Percentiles rank a stretch among this genome's conserved stretches.
Evolutionary conservation across 257 asterid species (phyloP).

Genomic region (Solanum dulcamara): DNA sequence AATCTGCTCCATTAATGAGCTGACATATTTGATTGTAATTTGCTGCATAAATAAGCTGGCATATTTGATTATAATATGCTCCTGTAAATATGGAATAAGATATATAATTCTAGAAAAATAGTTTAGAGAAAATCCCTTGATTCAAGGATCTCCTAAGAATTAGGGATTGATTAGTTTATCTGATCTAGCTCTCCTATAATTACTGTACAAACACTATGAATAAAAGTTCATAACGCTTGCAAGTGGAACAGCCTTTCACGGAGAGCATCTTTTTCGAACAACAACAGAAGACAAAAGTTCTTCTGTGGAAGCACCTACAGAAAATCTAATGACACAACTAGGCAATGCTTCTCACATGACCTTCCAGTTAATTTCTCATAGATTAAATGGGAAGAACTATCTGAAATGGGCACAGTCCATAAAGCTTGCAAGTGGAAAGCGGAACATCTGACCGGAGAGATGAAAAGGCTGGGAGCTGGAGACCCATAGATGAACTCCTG

Average conservation of each 20-base stretch:
- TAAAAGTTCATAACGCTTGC: neutral
- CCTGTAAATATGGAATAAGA: neutral
- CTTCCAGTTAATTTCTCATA: neutral
- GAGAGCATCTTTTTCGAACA: neutral
- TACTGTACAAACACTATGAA: neutral
- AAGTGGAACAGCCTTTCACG: neutral
- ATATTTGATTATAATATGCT: neutral
- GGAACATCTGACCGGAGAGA: neutral
- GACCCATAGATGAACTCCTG: neutral
- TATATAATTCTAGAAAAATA: neutral
- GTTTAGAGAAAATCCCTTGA: neutral
- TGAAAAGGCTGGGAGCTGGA: neutral
- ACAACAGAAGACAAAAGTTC: neutral
- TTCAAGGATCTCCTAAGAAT: neutral
- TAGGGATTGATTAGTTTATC: neutral
- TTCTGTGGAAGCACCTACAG: neutral
- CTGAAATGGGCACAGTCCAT: neutral
- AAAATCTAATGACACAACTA: neutral
- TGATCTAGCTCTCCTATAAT: neutral
- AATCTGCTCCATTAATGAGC: neutral
- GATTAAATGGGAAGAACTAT: neutral
- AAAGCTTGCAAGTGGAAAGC: neutral
- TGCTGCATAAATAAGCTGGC: neutral
- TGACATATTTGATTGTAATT: no score
- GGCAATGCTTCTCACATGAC: neutral